Evolutionary conservation across 2,329 filamentous ascomycete species (phyloP).

Genomic region (Aspergillus melleus): DNA sequence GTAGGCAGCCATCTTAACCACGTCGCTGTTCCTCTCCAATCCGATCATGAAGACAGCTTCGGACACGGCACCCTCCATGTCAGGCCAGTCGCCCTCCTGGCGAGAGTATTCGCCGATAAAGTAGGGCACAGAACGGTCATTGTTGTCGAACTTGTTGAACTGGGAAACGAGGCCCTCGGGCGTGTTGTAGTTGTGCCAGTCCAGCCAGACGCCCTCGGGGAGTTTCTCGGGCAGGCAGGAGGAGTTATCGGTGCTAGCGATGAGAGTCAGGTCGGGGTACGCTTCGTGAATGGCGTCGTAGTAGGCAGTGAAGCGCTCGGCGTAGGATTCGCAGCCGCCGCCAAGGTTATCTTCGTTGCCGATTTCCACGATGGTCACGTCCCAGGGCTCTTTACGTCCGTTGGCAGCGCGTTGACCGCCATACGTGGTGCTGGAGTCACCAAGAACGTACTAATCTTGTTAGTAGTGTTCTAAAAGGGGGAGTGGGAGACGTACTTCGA

Average conservation of each 20-base stretch:
- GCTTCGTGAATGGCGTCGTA: constrained; percentile 55
- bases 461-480: neutral
- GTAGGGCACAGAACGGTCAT: constrained; percentile 30
- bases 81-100: constrained; percentile 17
- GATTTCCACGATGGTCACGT: constrained; percentile 60
- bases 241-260: constrained; percentile 43
- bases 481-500: constrained; percentile 44
- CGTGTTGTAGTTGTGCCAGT: constrained; percentile 54
- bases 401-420: constrained; percentile 57
- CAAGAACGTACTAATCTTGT: constrained; percentile 52
- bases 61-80: constrained; percentile 53
- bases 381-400: constrained; percentile 60
- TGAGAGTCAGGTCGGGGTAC: constrained; percentile 58
- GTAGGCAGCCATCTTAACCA: constrained; percentile 31
- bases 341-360: constrained; percentile 66
- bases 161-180: constrained; percentile 51
- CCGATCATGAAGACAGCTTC: constrained; percentile 65
- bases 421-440: constrained; percentile 54
- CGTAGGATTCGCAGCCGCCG: constrained; percentile 49
- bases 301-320: constrained; percentile 58
- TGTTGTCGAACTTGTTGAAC: constrained; percentile 57
- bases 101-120: constrained; percentile 29
- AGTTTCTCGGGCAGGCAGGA: constrained; percentile 23
- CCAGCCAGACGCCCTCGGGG: constrained; percentile 40
- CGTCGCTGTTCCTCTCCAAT: constrained; percentile 31